A percentile compares a stretch with the other conserved stretches of the same genome.
Conservation (phyloP, 768 basidiomycete species). For the Mycena belliarum region DNA sequence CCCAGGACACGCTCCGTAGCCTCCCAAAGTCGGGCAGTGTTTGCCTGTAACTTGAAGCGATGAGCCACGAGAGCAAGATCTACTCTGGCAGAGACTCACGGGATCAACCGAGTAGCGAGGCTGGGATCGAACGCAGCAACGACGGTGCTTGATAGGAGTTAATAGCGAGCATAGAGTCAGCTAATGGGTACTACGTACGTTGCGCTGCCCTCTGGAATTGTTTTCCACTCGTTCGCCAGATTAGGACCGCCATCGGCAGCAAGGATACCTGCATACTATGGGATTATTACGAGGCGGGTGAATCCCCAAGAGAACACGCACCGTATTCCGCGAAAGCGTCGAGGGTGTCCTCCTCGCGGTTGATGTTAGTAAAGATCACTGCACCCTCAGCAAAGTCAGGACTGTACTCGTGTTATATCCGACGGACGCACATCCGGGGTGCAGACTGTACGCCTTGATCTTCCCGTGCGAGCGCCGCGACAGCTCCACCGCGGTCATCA, state of each 20-base stretch:
- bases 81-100: neutral
- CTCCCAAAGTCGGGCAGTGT: neutral
- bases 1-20: too few relatives aligned
- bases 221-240: constrained; percentile 3
- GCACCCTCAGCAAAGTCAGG: neutral
- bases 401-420: too few relatives aligned
- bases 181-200: neutral
- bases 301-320: too few relatives aligned
- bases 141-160: neutral
- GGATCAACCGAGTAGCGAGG: neutral
- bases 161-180: neutral
- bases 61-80: too few relatives aligned
- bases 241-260: neutral
- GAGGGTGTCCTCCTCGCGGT: too few relatives aligned
- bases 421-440: neutral
- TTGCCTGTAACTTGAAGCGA: too few relatives aligned
- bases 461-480: neutral
- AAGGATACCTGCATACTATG: neutral
- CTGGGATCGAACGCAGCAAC: neutral
- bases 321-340: neutral
- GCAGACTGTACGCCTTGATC: constrained; percentile 11
- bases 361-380: neutral
- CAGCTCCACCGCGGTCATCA: constrained; percentile 4
- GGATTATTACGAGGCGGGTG: too few relatives aligned
- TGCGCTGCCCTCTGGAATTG: neutral